Evolutionary conservation across 2,329 filamentous ascomycete species (phyloP).

Genomic region (Daldinia eschscholtzii): DNA sequence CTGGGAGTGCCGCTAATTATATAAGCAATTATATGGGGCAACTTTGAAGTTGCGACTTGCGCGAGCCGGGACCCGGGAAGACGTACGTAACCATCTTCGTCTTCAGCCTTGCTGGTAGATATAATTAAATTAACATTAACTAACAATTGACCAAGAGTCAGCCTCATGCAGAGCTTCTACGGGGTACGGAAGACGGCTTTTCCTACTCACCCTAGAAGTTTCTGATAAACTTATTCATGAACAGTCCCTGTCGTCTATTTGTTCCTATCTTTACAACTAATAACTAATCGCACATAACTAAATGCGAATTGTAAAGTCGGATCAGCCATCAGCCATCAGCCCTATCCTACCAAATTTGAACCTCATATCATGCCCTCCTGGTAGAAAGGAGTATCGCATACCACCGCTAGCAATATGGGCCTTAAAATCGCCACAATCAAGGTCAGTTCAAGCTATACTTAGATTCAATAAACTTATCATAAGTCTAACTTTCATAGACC

Average conservation of each 20-base stretch:
- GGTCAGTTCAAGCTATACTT: constrained; percentile 46
- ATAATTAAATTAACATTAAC: not conserved
- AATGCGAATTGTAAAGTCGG: not conserved
- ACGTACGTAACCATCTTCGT: constrained; percentile 19
- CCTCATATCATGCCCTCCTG: constrained; percentile 26
- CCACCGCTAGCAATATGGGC: constrained; percentile 51
- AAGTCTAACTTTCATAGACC: constrained; percentile 62
- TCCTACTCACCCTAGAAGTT: constrained; percentile 10
- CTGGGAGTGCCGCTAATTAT: not conserved
- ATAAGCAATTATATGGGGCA: constrained; percentile 6
- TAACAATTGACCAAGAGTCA: constrained; percentile 17
- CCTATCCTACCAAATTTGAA: not conserved
- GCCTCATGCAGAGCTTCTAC: constrained; percentile 12
- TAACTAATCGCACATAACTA: no score
- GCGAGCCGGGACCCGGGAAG: not conserved
- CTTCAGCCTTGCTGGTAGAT: constrained; percentile 29
- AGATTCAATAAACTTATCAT: constrained; percentile 6
- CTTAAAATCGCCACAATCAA: constrained; percentile 56
- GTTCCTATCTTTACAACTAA: constrained; percentile 5
- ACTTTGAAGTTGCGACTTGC: constrained; percentile 11
- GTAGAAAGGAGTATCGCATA: constrained; percentile 15
- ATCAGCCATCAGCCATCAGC: not conserved
- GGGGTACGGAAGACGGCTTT: constrained; percentile 10
- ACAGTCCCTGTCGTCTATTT: constrained; percentile 1
- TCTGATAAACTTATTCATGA: not conserved